Conservation (phyloP, 78 protist species). For the Guillardia theta region DNA sequence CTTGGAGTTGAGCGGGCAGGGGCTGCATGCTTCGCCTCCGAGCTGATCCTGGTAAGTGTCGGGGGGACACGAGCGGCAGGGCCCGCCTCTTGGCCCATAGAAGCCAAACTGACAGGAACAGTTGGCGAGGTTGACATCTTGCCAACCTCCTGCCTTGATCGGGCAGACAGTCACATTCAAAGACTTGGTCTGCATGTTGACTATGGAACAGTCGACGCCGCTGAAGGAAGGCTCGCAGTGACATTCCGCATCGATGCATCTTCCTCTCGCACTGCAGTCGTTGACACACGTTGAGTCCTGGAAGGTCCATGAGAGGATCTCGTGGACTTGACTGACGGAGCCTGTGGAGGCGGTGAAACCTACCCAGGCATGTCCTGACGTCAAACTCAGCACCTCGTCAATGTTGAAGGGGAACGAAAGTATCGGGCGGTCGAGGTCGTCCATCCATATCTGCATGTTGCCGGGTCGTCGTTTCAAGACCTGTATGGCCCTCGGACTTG, state of each 20-base stretch:
- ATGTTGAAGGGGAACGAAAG: not conserved
- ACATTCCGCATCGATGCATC: not conserved
- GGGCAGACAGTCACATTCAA: not conserved
- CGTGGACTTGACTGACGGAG: not conserved
- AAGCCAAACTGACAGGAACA: not conserved
- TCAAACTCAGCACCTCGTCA: not conserved
- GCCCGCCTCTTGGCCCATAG: not conserved
- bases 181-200: not conserved
- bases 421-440: not conserved
- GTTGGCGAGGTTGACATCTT: not conserved
- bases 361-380: not conserved
- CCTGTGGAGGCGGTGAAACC: not conserved
- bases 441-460: not conserved
- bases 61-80: not conserved
- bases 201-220: not conserved
- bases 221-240: not conserved
- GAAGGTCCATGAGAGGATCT: not conserved
- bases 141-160: not conserved
- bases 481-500: not conserved
- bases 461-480: not conserved
- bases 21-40: not conserved
- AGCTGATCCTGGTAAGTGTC: not conserved
- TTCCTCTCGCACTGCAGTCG: not conserved
- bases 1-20: not conserved
- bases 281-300: not conserved